Evolutionary conservation across 129 eudicot genomes (phyloP).

Genomic region (Saussurea involucrata): DNA sequence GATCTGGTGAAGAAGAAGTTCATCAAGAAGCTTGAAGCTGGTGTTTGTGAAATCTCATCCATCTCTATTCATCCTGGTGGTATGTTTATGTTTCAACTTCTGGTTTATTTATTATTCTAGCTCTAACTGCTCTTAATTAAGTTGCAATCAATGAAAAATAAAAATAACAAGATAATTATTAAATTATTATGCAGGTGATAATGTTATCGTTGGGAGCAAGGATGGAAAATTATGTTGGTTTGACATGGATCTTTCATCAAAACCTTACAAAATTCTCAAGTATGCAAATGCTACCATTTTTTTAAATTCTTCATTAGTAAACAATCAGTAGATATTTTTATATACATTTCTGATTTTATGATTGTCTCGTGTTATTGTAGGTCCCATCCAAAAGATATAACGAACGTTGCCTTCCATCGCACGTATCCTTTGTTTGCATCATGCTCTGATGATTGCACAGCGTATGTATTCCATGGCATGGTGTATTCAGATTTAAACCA

Average conservation of each 20-base stretch:
- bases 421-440: slow-evolving; percentile 92
- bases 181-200: slow-evolving; percentile 93
- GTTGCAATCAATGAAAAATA: not conserved
- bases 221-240: slow-evolving; percentile 96
- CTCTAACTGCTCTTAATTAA: not conserved
- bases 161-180: too few species aligned
- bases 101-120: not conserved
- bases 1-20: slow-evolving; percentile 70
- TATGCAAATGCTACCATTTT: slow-evolving; percentile 28
- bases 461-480: slow-evolving; percentile 96
- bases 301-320: not conserved
- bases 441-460: slow-evolving; percentile 83
- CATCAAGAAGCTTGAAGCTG: slow-evolving; percentile 74
- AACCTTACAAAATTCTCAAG: slow-evolving; percentile 79
- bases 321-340: not conserved
- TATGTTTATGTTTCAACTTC: slow-evolving; percentile 33
- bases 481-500: slow-evolving; percentile 90
- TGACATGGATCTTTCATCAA: slow-evolving; percentile 98
- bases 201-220: slow-evolving; percentile 85
- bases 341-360: not conserved
- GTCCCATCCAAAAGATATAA: slow-evolving; percentile 74
- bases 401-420: slow-evolving; percentile 77
- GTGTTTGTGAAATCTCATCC: slow-evolving; percentile 73
- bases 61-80: slow-evolving; percentile 91
- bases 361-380: slow-evolving; percentile 32